phyloP scores from a whole-genome alignment of 106 monocot species.

The Hemerocallis citrina region DNA sequence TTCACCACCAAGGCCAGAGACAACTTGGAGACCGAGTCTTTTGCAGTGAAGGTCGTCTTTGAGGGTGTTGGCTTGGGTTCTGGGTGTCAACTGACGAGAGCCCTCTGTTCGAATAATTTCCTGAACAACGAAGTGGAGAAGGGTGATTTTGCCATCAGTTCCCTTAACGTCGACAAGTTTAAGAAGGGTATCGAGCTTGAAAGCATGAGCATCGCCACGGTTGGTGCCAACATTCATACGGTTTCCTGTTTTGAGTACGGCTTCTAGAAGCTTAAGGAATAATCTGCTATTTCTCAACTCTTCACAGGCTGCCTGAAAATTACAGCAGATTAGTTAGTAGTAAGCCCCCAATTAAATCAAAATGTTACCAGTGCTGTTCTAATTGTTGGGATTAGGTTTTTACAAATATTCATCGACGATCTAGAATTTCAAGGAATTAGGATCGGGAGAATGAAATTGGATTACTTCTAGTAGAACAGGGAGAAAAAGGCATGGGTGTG shows the following conservation, averaged over 20 bases:
- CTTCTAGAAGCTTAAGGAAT: constrained; percentile 86
- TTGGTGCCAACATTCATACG: constrained; percentile 97
- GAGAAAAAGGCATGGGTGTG: no score
- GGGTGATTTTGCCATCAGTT: constrained; percentile 84
- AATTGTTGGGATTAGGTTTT: no score
- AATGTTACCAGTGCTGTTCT: no score
- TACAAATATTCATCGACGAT: no score
- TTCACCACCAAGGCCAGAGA: constrained; percentile 50
- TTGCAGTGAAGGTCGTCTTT: constrained; percentile 36
- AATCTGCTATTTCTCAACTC: constrained; percentile 78
- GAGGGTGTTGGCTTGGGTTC: constrained; percentile 25
- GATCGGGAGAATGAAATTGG: no score
- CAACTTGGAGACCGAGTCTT: constrained; percentile 55
- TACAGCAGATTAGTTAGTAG: not conserved
- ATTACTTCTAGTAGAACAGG: no score
- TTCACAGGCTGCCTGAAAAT: constrained; percentile 71
- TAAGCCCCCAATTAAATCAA: no score
- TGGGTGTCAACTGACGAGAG: constrained; percentile 34
- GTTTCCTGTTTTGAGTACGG: constrained; percentile 91
- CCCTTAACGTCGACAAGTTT: constrained; percentile 88
- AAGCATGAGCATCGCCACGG: constrained; percentile 78
- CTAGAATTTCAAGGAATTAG: no score
- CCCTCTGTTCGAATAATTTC: constrained; percentile 77
- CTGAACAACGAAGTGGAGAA: constrained; percentile 87
- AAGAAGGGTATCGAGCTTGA: constrained; percentile 93